Evolutionary conservation across 805 yeast genomes (phyloP), one percentile per base, ranked within the genome.

Genomic region (Peterozyma xylosa): DNA sequence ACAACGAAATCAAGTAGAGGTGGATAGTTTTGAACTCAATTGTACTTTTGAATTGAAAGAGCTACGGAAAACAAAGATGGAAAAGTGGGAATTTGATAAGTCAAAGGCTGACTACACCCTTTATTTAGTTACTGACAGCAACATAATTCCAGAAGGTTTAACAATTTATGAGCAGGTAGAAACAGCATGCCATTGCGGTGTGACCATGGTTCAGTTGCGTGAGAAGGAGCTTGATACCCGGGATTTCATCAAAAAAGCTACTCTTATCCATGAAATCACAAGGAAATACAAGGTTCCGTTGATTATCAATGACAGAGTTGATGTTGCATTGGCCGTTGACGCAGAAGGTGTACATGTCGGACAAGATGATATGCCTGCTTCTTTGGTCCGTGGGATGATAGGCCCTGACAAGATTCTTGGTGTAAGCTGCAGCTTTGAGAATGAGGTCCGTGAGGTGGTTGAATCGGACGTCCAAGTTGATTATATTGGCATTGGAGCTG

Each of bases 271-370:
- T 49, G 64, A 67, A 41, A 50, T 89, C 39, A 86, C 96, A 33
- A 63, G 67, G 33, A 57, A 63, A 27, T 74, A 69, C 35, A 71
- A 74, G 0, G 78, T 90, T 7, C 96, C 96, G 0, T 66, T 89
- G 50, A 76, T 89, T 32, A 88, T 89, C 55, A 87, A 89, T 52
- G 96, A 89, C 55, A 66, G 96, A 42, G 73, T 87, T 2, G 97
- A 89, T 56, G 87, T 90, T 11, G 96, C 96, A 0, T 64, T 90
- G 37, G 96, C 96, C 0, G 71, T 87, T 45, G 93, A 76, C 52
- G 95, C 95, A 2, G 96, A 87, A 50, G 96, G 96, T 33, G 82
- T 90, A 9, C 97, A 89, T 64, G 86, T 89, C 16, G 97, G 97
- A 0, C 96, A 89, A 59, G 89, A 82, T 42, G 97, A 89, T 57